Percentiles rank a stretch among this genome's conserved stretches.
These are phyloP conservation scores for Microbotryum scabiosae DNA, from an alignment of 1,284 basidiomycete species.

Conservation along the genomic window DNA sequence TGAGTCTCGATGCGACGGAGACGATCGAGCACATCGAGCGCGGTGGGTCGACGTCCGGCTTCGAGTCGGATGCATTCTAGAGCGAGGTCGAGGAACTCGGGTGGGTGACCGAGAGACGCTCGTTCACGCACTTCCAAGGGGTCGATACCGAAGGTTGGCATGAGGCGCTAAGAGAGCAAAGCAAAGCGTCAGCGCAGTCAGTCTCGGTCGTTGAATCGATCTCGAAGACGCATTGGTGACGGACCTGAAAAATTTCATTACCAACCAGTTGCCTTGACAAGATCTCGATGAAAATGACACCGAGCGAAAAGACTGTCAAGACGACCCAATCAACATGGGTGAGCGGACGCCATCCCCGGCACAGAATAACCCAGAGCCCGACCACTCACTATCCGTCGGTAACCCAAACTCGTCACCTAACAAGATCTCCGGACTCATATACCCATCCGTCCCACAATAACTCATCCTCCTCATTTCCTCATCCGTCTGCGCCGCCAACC, in stretches of 20 bases:
- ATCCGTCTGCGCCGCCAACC: constrained; percentile 81
- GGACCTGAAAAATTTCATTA: constrained; percentile 60
- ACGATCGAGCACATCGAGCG: constrained; percentile 63
- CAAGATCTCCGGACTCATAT: constrained; percentile 73
- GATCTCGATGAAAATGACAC: constrained; percentile 92
- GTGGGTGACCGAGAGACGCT: constrained; percentile 68
- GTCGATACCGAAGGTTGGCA: constrained; percentile 73
- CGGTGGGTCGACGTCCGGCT: constrained; percentile 62
- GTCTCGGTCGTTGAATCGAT: constrained; percentile 27
- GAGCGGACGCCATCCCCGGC: background rate
- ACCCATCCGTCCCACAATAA: constrained; percentile 92
- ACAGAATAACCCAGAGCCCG: too few species aligned
- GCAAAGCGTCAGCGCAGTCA: constrained; percentile 17
- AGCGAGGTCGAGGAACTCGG: constrained; percentile 64
- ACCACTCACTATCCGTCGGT: constrained; percentile 58
- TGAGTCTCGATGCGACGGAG: constrained; percentile 71
- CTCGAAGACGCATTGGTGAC: constrained; percentile 1
- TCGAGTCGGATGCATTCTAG: constrained; percentile 68
- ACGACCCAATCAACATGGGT: background rate
- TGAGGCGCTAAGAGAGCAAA: constrained; percentile 45
- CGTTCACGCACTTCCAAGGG: constrained; percentile 59
- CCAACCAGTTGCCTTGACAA: constrained; percentile 71
- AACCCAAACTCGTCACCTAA: constrained; percentile 84
- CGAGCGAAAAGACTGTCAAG: constrained; percentile 38
- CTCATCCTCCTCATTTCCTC: constrained; percentile 82